Conservation (phyloP, 257 asterid genomes). For the Solanum raphanifolium region DNA sequence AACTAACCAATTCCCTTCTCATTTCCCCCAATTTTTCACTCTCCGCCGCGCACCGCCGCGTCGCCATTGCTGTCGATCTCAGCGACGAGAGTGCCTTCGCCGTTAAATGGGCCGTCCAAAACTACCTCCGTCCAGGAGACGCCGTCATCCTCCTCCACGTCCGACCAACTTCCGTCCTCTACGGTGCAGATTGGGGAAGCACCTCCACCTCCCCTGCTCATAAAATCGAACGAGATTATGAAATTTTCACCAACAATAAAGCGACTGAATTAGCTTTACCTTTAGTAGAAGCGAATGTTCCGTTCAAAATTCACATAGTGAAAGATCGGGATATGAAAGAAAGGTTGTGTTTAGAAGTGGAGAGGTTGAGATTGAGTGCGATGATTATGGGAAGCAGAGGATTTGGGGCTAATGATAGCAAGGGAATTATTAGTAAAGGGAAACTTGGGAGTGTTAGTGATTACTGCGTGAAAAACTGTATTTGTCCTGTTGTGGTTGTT, state of each 20-base stretch:
- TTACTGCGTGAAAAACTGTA: slow-evolving; percentile 48
- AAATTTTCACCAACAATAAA: slow-evolving; percentile 20
- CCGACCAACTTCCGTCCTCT: slow-evolving; percentile 32
- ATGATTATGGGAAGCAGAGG: slow-evolving; percentile 56
- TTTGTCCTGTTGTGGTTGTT: slow-evolving; percentile 50
- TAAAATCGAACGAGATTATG: slow-evolving; percentile 22
- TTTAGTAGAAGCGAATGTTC: slow-evolving; percentile 26
- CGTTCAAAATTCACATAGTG: slow-evolving; percentile 44
- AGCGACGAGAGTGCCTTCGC: slow-evolving; percentile 53
- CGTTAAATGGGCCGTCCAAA: slow-evolving; percentile 41
- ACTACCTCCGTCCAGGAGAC: slow-evolving; percentile 48
- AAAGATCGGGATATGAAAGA: slow-evolving; percentile 50
- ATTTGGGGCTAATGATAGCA: slow-evolving; percentile 18
- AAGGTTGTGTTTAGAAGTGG: slow-evolving; percentile 50
- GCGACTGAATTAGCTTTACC: slow-evolving; percentile 27
- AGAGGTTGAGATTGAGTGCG: slow-evolving; percentile 37
- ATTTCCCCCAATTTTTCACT: slow-evolving; percentile 5
- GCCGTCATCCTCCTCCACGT: slow-evolving; percentile 43
- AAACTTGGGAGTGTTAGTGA: slow-evolving; percentile 62
- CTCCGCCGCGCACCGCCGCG: slow-evolving; percentile 29
- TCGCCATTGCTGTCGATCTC: slow-evolving; percentile 49
- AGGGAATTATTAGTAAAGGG: slow-evolving; percentile 6
- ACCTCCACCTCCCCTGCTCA: slow-evolving; percentile 9
- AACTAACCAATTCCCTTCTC: background rate
- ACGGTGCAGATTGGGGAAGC: slow-evolving; percentile 51